phyloP scores from a whole-genome alignment of 2,329 filamentous ascomycete genomes.

The Ilyonectria mors-panacis region DNA sequence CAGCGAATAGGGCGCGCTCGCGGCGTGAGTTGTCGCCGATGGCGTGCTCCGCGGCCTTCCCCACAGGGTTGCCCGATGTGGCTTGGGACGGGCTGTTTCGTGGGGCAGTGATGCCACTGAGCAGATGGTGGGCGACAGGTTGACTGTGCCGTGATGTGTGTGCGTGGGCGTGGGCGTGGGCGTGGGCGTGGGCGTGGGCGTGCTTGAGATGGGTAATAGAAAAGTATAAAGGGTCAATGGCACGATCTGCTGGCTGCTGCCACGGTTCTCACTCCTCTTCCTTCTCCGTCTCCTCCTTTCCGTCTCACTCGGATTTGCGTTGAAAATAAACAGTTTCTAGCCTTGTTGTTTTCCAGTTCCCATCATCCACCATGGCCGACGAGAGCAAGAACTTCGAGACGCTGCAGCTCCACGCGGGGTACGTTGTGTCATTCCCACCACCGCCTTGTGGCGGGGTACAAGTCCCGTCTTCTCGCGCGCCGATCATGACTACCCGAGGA shows the following conservation, averaged over 20 bases:
- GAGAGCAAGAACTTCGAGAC: conserved; percentile 82
- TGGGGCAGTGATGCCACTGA: conserved; percentile 14
- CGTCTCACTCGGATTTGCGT: conserved; percentile 27
- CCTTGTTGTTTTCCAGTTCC: not conserved
- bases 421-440: conserved; percentile 51
- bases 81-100: conserved; percentile 24
- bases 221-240: conserved; percentile 46
- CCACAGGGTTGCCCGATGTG: conserved; percentile 25
- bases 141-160: not conserved
- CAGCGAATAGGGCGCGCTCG: conserved; percentile 24
- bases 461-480: not conserved
- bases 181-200: not conserved
- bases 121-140: not conserved
- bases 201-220: not conserved
- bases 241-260: conserved; percentile 16
- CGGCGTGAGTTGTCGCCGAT: conserved; percentile 29
- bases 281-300: conserved; percentile 42
- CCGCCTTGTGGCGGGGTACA: conserved; percentile 37
- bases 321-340: not conserved
- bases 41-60: conserved; percentile 33
- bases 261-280: not conserved
- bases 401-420: conserved; percentile 89
- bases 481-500: not conserved
- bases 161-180: not conserved
- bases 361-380: conserved; percentile 55